Evolutionary conservation across 768 basidiomycete genomes (phyloP).

Genomic region (Boletus reticulatus): DNA sequence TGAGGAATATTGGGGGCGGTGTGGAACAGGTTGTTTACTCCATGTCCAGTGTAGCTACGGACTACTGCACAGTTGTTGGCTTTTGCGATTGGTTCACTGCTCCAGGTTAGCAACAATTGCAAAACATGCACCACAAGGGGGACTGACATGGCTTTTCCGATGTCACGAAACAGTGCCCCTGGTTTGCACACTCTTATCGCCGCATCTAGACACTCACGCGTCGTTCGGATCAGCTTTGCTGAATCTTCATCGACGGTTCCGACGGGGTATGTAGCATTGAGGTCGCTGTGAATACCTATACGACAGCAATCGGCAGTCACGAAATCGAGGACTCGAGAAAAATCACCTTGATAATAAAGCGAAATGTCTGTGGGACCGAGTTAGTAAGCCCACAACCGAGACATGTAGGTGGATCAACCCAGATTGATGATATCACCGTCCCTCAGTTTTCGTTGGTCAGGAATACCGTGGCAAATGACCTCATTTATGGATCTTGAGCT

Average conservation of each 20-base stretch:
- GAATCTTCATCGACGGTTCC: slow-evolving; percentile 84
- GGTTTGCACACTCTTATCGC: slow-evolving; percentile 94
- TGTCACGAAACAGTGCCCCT: slow-evolving; percentile 83
- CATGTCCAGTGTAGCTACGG: slow-evolving; percentile 89
- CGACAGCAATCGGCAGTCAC: neutral
- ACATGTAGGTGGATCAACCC: slow-evolving; percentile 43
- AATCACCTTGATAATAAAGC: slow-evolving; percentile 71
- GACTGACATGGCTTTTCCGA: slow-evolving; percentile 81
- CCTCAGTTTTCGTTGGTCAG: slow-evolving; percentile 75
- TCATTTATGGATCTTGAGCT: slow-evolving; percentile 81
- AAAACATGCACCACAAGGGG: slow-evolving; percentile 9
- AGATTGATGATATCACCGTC: slow-evolving; percentile 98
- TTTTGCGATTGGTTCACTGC: slow-evolving; percentile 81
- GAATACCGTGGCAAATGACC: slow-evolving; percentile 96
- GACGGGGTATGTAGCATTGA: slow-evolving; percentile 92
- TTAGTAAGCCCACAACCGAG: slow-evolving; percentile 16
- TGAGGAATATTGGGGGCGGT: slow-evolving; percentile 85
- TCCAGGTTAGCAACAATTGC: slow-evolving; percentile 8
- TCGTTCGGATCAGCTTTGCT: slow-evolving; percentile 74
- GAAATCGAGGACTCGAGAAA: slow-evolving; percentile 2
- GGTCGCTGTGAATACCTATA: slow-evolving; percentile 85
- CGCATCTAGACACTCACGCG: slow-evolving; percentile 82
- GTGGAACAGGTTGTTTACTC: slow-evolving; percentile 87
- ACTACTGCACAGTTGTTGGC: slow-evolving; percentile 88
- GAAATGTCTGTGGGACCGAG: slow-evolving; percentile 58